phyloP scores from a whole-genome alignment of 2,329 filamentous ascomycete genomes.

The Hymenoscyphus scutula region DNA sequence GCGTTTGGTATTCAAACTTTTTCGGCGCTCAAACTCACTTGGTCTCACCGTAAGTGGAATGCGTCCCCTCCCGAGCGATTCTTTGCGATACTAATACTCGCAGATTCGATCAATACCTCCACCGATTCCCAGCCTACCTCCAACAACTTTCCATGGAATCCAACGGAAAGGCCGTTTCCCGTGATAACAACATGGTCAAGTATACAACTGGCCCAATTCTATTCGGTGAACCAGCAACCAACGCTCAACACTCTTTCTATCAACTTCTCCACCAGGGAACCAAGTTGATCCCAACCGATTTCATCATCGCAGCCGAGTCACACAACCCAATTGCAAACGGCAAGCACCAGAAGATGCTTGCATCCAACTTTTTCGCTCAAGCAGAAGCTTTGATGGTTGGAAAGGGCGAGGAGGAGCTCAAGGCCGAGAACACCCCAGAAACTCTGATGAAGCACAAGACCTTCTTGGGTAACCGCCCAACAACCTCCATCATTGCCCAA shows the following conservation, averaged over 20 bases:
- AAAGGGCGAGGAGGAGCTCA: conserved; percentile 78
- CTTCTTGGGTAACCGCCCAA: conserved; percentile 95
- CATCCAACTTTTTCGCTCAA: conserved; percentile 88
- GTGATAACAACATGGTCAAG: conserved; percentile 85
- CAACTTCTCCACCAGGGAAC: conserved; percentile 98
- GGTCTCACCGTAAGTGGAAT: conserved; percentile 79
- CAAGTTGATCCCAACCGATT: conserved; percentile 97
- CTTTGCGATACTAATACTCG: conserved; percentile 49
- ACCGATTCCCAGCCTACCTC: conserved; percentile 98
- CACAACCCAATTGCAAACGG: conserved; percentile 94
- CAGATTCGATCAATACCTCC: conserved; percentile 97
- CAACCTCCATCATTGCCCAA: conserved; percentile 86
- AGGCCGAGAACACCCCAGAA: conserved; percentile 69
- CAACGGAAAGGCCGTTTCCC: conserved; percentile 95
- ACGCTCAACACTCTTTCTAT: conserved; percentile 99
- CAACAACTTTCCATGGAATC: conserved; percentile 99
- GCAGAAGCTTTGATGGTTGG: conserved; percentile 88
- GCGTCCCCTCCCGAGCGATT: not conserved
- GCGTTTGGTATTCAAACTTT: conserved; percentile 99
- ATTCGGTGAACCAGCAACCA: conserved; percentile 97
- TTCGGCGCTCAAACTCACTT: conserved; percentile 97
- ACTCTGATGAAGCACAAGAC: conserved; percentile 96
- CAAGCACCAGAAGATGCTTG: conserved; percentile 94
- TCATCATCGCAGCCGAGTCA: conserved; percentile 92
- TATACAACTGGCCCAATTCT: conserved; percentile 96